Percentiles rank a stretch among this genome's conserved stretches.
Conservation (phyloP, 345 rosid genomes). For the Salix suchowensis region DNA sequence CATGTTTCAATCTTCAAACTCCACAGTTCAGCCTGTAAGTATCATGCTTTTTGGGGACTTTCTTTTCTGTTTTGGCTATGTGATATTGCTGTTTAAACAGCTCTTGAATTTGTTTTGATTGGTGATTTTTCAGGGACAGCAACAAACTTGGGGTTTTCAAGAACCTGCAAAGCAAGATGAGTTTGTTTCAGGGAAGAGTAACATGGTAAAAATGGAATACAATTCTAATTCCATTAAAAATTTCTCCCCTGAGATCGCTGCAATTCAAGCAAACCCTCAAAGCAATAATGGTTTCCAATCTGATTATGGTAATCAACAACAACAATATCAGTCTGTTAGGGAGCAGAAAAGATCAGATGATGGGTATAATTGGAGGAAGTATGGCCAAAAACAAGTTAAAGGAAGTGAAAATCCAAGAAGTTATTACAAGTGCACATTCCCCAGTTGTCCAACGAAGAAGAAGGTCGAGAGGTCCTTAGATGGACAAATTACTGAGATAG, state of each 20-base stretch:
- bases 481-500: conserved; percentile 88
- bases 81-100: not conserved
- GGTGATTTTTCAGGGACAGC: conserved; percentile 33
- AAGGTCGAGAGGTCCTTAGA: conserved; percentile 76
- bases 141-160: conserved; percentile 46
- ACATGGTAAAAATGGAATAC: conserved; percentile 18
- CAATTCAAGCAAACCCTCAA: conserved; percentile 34
- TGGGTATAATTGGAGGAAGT: conserved; percentile 96
- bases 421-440: conserved; percentile 86
- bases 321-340: conserved; percentile 41
- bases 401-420: conserved; percentile 96
- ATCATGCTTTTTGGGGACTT: not conserved
- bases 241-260: conserved; percentile 42
- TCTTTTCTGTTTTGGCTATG: not conserved
- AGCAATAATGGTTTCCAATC: conserved; percentile 29
- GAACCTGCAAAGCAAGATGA: conserved; percentile 36
- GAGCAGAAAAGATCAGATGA: conserved; percentile 67
- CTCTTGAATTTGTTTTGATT: not conserved
- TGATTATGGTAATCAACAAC: conserved; percentile 27
- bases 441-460: conserved; percentile 78
- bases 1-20: conserved; percentile 29
- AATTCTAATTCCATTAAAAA: conserved; percentile 20
- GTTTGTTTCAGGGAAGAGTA: conserved; percentile 12
- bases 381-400: conserved; percentile 92
- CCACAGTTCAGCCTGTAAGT: conserved; percentile 34